These are phyloP conservation scores for Cryptococcus deneoformans DNA, from an alignment of 1,284 basidiomycete species.

Conservation along the genomic window DNA sequence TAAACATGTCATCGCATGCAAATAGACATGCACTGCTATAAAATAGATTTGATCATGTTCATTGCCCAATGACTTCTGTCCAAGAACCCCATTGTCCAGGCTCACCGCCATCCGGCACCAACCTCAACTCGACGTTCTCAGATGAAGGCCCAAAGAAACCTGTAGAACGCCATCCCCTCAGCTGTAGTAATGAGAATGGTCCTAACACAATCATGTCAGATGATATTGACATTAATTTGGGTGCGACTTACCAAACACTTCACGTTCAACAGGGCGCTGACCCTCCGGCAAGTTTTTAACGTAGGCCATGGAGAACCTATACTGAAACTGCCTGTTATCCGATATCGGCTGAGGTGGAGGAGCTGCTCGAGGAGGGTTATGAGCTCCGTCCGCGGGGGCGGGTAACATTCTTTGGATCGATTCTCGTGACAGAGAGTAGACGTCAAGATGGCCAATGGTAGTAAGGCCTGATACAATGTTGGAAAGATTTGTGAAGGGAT, in stretches of 20 bases:
- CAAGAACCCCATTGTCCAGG: constrained; percentile 39
- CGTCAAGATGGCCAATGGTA: constrained; percentile 47
- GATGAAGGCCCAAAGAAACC: constrained; percentile 47
- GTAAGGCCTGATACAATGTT: constrained; percentile 45
- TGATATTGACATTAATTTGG: background rate
- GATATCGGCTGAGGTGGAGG: constrained; percentile 12
- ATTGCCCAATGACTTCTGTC: constrained; percentile 26
- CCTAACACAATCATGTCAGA: constrained; percentile 23
- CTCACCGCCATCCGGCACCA: constrained; percentile 12
- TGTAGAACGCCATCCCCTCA: constrained; percentile 43
- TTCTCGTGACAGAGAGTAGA: constrained; percentile 49
- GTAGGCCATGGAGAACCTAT: constrained; percentile 49
- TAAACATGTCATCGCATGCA: background rate
- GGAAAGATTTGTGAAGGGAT: constrained; percentile 47
- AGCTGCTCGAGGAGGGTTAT: constrained; percentile 4
- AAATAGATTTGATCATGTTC: too few species aligned
- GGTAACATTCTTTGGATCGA: constrained; percentile 50
- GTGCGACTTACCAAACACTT: constrained; percentile 45
- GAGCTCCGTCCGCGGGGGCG: constrained; percentile 6
- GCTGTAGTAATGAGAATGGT: constrained; percentile 40
- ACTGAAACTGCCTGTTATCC: constrained; percentile 46
- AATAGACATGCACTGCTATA: too few species aligned
- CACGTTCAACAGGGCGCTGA: constrained; percentile 48
- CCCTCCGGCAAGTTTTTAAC: constrained; percentile 41
- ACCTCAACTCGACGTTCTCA: constrained; percentile 48